Evolutionary conservation across 371 early-diverging fungal species (phyloP), one percentile per base, ranked within the genome.

Genomic region (Lichtheimia hyalospora): DNA sequence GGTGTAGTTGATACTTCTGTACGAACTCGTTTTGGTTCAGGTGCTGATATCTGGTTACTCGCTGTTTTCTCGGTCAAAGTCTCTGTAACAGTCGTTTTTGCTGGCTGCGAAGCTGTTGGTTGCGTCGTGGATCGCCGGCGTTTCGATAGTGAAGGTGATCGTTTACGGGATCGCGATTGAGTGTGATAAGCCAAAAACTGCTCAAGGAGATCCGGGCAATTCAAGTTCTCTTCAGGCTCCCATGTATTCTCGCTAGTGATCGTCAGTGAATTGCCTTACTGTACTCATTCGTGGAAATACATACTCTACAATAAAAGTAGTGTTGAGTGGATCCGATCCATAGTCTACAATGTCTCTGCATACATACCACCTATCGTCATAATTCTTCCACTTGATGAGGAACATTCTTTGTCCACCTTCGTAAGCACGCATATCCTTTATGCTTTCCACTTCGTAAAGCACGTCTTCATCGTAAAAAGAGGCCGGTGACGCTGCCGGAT

Each of bases 341-440:
- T 13, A 53, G 23, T 6, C 13, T 34, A 18, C 54, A 43, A 54
- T 41, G 40, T 54, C 20, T 14, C 34, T 27, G n/a, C n/a, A 8
- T 18, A 52, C 58, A 20, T 44, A 57, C 60, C 58, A 66, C 66
- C 58, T 61, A 20, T 57, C 58, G 25, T 57, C 58, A 27, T 66
- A 66, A 21, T 61, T 58, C 39, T 66, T 66, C 66, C 66, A 66
- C 40, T 64, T 69, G 53, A 65, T 65, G 43, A 58, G 43, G 42
- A 27, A 61, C 21, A 50, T 13, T 18, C 39, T 27, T 52, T 50
- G 34, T 8, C 34, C 34, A 12, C 51, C 49, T 12, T 50, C 27
- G 2, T 23, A n/a, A 16, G 27, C 46, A 12, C 21, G 46, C 49
- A 49, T 43, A 24, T 25, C 59, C 24, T 54, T 44, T 21, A 64